Evolutionary conservation across 2,329 filamentous ascomycete species (phyloP), one percentile per base, ranked within the genome.

Genomic region (Endocalyx cinctus): DNA sequence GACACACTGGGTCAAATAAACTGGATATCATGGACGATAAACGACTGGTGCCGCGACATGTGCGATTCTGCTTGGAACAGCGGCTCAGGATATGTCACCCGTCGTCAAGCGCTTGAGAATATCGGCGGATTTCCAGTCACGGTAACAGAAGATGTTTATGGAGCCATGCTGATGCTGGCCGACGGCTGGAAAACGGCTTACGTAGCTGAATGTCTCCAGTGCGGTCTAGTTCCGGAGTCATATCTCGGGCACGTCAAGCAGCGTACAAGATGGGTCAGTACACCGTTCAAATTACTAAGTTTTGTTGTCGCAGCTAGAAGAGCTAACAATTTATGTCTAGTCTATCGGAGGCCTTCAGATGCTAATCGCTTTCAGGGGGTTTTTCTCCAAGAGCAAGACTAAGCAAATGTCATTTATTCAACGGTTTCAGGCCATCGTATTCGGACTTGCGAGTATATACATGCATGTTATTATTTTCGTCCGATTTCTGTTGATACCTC

Each of bases 1-100:
- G 35, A 38, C 17, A 26, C 18, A 20, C 12, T 38, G 18, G 27
- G 28, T n/a, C 26, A 38, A 20, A 30, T 16, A n/a, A 33, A 38
- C 11, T 19, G 28, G 11, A 18, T 29, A 8, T 23, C 35, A 17
- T 38, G 35, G 35, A 15, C 25, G 12, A n/a, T 27, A 12, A 30
- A 28, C 10, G 33, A 34, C 27, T 14, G 19, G 12, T 11, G 18
- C 6, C 33, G 33, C 15, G 33, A 34, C 23, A 34, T 18, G 20
- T 20, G 27, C 5, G 26, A 23, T 8, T 28, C 25, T 13, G 33
- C 27, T 18, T 34, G 33, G 33, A 34, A 34, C 14, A 28, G 25
- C 2, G 35, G 31, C 20, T 34, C 35, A 10, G 33, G 33, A 16
- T 34, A 34, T 20, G 17, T 34, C n/a, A 15, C 28, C 1, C 33